phyloP scores from a whole-genome alignment of 148 eudicot species.

The Suaeda aralocaspica region DNA sequence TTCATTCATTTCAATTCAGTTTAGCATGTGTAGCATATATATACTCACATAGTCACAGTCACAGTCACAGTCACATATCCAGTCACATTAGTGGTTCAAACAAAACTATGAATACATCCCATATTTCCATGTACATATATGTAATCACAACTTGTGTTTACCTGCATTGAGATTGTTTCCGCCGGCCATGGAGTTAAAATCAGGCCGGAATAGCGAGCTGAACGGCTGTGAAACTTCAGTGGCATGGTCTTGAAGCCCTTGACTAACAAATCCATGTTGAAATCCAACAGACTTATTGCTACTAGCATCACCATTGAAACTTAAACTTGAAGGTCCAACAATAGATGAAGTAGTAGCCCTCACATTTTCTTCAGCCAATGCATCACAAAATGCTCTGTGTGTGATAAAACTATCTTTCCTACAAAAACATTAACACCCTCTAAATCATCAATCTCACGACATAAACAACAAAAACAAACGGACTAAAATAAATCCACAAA shows the following conservation, averaged over 20 bases:
- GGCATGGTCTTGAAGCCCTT: constrained; percentile 26
- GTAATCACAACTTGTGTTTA: background rate
- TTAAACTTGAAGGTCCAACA: constrained; percentile 37
- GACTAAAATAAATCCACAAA: too few relatives aligned
- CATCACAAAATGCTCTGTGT: constrained; percentile 94
- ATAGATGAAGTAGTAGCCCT: constrained; percentile 45
- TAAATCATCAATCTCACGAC: constrained; percentile 2
- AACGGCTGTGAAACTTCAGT: constrained; percentile 33
- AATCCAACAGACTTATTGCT: constrained; percentile 20
- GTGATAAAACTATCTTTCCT: constrained; percentile 98
- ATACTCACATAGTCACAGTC: too few relatives aligned
- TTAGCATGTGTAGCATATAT: too few relatives aligned
- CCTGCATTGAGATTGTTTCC: constrained; percentile 28
- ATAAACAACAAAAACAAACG: too few relatives aligned
- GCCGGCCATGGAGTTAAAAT: constrained; percentile 32
- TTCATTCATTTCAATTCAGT: too few relatives aligned
- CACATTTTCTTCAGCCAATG: constrained; percentile 76
- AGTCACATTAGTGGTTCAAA: too few relatives aligned
- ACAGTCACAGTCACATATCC: too few relatives aligned
- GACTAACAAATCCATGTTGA: constrained; percentile 28
- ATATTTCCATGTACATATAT: too few relatives aligned
- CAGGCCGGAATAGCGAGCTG: constrained; percentile 33
- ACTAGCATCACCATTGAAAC: constrained; percentile 43
- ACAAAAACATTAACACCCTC: constrained; percentile 9
- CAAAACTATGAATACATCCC: too few relatives aligned